These are phyloP conservation scores for Neurospora sp. DNA, from an alignment of 495 filamentous ascomycete genomes.

Conservation along the genomic window DNA sequence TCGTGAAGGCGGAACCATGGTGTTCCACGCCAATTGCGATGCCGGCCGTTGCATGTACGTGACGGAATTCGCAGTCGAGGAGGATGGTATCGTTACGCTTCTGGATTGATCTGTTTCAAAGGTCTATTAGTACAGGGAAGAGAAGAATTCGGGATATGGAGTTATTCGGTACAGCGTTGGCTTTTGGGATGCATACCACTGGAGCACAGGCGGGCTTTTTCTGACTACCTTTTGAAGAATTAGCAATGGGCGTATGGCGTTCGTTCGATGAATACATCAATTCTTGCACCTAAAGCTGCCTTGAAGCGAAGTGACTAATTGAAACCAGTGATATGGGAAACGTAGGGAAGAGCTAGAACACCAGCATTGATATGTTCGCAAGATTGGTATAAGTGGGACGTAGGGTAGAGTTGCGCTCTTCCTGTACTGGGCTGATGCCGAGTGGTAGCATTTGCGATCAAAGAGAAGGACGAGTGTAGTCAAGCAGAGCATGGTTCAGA, in stretches of 20 bases:
- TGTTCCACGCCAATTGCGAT: conserved; percentile 42
- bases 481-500: too few relatives aligned
- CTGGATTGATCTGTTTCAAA: background rate
- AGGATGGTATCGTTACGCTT: background rate
- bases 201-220: background rate
- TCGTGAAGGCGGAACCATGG: conserved; percentile 24
- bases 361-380: too few relatives aligned
- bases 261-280: background rate
- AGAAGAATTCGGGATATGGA: background rate
- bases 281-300: too few relatives aligned
- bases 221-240: background rate
- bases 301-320: too few relatives aligned
- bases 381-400: too few relatives aligned
- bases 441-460: too few relatives aligned
- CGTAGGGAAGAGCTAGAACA: too few relatives aligned
- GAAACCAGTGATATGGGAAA: too few relatives aligned
- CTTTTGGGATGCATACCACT: background rate
- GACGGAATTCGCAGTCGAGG: conserved; percentile 1
- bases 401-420: too few relatives aligned
- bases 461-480: too few relatives aligned
- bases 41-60: conserved; percentile 23
- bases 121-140: background rate
- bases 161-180: background rate
- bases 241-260: background rate
- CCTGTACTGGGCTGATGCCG: too few relatives aligned